Evolutionary conservation across 148 eudicot species (phyloP).

Genomic region (Nyssa sinensis): DNA sequence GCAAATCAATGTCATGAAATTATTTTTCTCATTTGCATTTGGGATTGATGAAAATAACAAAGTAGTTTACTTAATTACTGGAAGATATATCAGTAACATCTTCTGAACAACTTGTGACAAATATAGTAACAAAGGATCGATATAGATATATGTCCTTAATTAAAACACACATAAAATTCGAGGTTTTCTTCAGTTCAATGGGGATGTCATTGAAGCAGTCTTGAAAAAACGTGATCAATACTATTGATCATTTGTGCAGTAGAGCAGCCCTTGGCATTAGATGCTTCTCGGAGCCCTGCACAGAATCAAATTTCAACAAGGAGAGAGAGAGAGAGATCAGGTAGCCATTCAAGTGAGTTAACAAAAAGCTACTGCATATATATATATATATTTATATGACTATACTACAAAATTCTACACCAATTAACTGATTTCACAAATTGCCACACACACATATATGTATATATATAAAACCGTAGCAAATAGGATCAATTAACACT

Average conservation of each 20-base stretch:
- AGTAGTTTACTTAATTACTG: neutral
- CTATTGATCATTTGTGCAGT: constrained; percentile 23
- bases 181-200: neutral
- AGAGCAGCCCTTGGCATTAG: constrained; percentile 26
- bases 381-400: no score
- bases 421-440: neutral
- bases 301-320: constrained; percentile 1
- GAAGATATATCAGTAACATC: neutral
- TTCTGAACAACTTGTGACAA: neutral
- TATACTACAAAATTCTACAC: neutral
- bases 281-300: neutral
- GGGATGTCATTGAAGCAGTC: neutral
- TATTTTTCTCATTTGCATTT: neutral
- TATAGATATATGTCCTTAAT: neutral
- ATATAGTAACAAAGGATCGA: neutral
- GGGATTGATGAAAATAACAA: neutral
- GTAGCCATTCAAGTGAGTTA: neutral
- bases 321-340: neutral
- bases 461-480: no score
- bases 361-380: no score
- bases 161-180: neutral
- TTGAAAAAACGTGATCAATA: neutral
- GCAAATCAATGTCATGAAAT: no score
- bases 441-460: neutral
- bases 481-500: neutral